These are phyloP conservation scores for Boletus chippewaensis DNA, from an alignment of 1,284 basidiomycete genomes.

Conservation along the genomic window DNA sequence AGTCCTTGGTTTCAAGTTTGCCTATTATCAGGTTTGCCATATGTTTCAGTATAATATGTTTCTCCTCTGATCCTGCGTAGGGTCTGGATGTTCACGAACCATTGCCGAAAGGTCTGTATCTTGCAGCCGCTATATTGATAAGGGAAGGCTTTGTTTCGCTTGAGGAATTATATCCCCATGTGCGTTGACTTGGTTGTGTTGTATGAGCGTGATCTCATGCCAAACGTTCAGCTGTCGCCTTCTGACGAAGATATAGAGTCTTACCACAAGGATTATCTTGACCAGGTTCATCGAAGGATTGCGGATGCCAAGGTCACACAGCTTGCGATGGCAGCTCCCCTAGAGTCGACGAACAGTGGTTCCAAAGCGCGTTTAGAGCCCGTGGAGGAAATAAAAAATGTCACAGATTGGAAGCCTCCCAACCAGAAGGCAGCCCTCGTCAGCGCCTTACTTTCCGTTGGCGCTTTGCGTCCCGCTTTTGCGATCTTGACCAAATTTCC, in stretches of 20 bases:
- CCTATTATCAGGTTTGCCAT: constrained; percentile 71
- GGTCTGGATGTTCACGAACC: constrained; percentile 49
- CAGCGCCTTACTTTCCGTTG: constrained; percentile 79
- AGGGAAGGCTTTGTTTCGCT: constrained; percentile 81
- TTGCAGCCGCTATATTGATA: constrained; percentile 83
- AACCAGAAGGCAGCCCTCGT: constrained; percentile 84
- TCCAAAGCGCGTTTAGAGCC: constrained; percentile 34
- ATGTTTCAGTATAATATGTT: neutral
- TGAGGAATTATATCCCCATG: constrained; percentile 83
- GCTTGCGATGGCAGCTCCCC: constrained; percentile 83
- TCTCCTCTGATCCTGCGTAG: constrained; percentile 33
- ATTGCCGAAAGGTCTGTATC: constrained; percentile 70
- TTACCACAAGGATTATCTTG: constrained; percentile 62
- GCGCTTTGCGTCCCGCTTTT: constrained; percentile 73
- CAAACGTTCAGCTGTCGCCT: constrained; percentile 56
- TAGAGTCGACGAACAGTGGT: constrained; percentile 55
- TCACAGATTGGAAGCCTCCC: constrained; percentile 42
- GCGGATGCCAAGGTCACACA: constrained; percentile 70
- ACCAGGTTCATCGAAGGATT: constrained; percentile 59
- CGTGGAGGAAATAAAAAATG: constrained; percentile 41
- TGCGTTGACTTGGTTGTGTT: constrained; percentile 33
- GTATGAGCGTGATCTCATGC: constrained; percentile 6
- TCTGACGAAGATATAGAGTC: constrained; percentile 69
- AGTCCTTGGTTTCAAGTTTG: constrained; percentile 94
- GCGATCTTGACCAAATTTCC: constrained; percentile 79